Percentiles rank a stretch among this genome's conserved stretches.
Evolutionary conservation across 169 alveolate species (phyloP).

Genomic region (Plasmodium sp.): DNA sequence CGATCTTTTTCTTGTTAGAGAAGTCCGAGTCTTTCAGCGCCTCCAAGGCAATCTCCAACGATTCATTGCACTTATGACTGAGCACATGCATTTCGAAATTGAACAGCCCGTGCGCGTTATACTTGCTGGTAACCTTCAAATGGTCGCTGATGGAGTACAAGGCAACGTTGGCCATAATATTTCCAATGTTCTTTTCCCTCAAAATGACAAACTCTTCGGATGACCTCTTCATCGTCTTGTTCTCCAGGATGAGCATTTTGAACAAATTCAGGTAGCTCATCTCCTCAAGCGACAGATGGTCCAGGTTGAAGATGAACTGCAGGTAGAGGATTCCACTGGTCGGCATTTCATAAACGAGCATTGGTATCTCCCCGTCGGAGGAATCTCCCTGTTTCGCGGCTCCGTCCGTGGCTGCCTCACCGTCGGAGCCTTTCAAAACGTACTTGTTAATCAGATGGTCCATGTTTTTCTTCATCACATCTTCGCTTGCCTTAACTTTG

Average conservation of each 20-base stretch:
- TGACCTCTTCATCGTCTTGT: constrained; percentile 78
- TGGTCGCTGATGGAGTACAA: constrained; percentile 76
- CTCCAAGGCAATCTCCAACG: constrained; percentile 79
- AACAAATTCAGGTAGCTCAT: constrained; percentile 77
- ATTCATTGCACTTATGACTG: constrained; percentile 76
- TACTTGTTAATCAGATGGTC: constrained; percentile 8
- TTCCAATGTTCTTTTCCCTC: constrained; percentile 79
- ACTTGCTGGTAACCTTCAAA: constrained; percentile 66
- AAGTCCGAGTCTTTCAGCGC: constrained; percentile 78
- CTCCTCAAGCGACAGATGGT: constrained; percentile 80
- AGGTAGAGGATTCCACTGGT: constrained; percentile 85
- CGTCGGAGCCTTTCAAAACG: constrained; percentile 27
- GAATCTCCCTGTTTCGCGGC: neutral
- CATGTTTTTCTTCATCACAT: constrained; percentile 1
- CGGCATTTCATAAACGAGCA: constrained; percentile 79
- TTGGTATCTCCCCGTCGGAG: constrained; percentile 26
- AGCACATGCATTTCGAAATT: constrained; percentile 79
- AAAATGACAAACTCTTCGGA: constrained; percentile 81
- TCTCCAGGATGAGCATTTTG: constrained; percentile 78
- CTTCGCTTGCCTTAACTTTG: constrained; percentile 4
- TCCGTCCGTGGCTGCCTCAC: neutral
- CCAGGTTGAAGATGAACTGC: constrained; percentile 80
- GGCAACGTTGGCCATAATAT: constrained; percentile 69
- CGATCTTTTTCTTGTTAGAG: constrained; percentile 78
- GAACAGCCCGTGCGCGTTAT: constrained; percentile 79